Evolutionary conservation across 2,329 filamentous ascomycete genomes (phyloP).

Genomic region (Aspergillus sp.): DNA sequence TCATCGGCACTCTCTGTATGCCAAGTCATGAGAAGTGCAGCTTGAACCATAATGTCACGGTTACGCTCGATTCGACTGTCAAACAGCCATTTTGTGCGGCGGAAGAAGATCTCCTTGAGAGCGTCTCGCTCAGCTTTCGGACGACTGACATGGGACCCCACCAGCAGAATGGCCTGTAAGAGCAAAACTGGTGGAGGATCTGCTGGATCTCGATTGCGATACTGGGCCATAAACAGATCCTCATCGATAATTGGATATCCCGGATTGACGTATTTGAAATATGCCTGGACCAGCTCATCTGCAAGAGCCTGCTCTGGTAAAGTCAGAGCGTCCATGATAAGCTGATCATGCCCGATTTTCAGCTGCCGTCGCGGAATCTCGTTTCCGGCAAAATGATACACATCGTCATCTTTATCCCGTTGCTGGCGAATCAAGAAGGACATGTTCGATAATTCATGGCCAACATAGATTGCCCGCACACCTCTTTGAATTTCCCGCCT

Average conservation of each 20-base stretch:
- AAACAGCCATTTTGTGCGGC: constrained; percentile 48
- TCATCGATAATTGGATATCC: constrained; percentile 49
- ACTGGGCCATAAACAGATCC: constrained; percentile 46
- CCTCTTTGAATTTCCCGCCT: constrained; percentile 42
- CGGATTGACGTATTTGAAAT: constrained; percentile 46
- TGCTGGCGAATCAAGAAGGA: constrained; percentile 50
- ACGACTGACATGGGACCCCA: constrained; percentile 46
- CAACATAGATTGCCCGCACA: constrained; percentile 49
- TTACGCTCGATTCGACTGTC: constrained; percentile 50
- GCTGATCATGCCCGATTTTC: constrained; percentile 39
- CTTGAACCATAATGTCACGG: constrained; percentile 49
- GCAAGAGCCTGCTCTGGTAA: constrained; percentile 44
- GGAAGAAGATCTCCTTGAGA: constrained; percentile 45
- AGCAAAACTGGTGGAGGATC: constrained; percentile 44
- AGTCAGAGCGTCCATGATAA: constrained; percentile 44
- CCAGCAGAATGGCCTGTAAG: constrained; percentile 46
- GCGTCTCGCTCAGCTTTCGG: constrained; percentile 36
- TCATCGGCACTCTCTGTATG: constrained; percentile 48
- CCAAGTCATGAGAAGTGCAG: constrained; percentile 50
- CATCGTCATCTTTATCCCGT: constrained; percentile 34
- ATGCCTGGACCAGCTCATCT: constrained; percentile 46
- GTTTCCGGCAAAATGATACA: constrained; percentile 41
- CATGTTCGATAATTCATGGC: constrained; percentile 51
- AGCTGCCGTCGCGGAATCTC: constrained; percentile 38
- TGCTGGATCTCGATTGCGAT: constrained; percentile 40